phyloP scores from a whole-genome alignment of 305 asterid genomes.

The Solanum hybrid region DNA sequence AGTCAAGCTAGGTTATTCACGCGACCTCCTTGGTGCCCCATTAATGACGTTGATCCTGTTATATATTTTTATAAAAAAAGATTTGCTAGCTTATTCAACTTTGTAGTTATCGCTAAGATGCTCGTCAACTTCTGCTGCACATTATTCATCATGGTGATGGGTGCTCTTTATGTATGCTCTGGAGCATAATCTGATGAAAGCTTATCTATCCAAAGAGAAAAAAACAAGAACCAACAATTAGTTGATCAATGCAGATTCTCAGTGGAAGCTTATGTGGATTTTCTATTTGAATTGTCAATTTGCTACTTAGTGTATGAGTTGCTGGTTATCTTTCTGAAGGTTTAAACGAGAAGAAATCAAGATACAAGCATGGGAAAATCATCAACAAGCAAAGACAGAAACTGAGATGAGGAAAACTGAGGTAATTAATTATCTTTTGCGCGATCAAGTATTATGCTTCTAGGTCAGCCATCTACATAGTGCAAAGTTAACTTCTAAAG shows the following conservation, averaged over 20 bases:
- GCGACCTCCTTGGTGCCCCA: neutral
- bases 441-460: neutral
- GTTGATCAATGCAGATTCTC: neutral
- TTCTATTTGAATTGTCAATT: neutral
- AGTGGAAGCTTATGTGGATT: neutral
- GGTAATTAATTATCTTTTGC: conserved; percentile 13
- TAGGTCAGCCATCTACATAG: neutral
- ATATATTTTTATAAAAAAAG: neutral
- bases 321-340: conserved; percentile 8
- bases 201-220: neutral
- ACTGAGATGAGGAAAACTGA: conserved; percentile 34
- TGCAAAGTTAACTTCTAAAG: neutral
- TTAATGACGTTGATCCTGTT: neutral
- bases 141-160: neutral
- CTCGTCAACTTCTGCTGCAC: neutral
- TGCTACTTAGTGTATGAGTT: neutral
- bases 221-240: neutral
- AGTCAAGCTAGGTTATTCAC: neutral
- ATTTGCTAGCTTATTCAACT: neutral
- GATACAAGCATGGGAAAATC: conserved; percentile 38
- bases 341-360: conserved; percentile 29
- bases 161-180: neutral
- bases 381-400: conserved; percentile 33
- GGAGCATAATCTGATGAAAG: neutral
- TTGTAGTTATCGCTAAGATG: neutral